Percentiles rank a stretch among this genome's conserved stretches.
phyloP scores from a whole-genome alignment of 2,329 filamentous ascomycete species.

The Sporothrix dimorphospora region DNA sequence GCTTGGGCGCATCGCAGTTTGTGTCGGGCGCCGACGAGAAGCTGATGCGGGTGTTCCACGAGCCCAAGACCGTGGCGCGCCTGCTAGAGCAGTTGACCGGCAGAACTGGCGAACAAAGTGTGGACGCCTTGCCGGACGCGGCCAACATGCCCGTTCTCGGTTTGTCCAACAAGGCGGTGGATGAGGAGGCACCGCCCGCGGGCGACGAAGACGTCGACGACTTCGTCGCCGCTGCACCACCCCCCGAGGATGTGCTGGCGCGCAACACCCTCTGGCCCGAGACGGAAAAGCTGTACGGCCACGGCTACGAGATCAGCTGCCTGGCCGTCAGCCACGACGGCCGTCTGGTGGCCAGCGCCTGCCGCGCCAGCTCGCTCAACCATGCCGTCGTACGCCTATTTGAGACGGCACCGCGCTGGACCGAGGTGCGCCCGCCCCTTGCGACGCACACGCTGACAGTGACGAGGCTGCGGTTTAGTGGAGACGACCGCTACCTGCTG shows the following conservation, averaged over 20 bases:
- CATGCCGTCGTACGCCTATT: slow-evolving; percentile 94
- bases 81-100: slow-evolving; percentile 71
- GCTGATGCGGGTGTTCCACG: slow-evolving; percentile 90
- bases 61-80: slow-evolving; percentile 79
- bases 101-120: slow-evolving; percentile 43
- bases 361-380: slow-evolving; percentile 87
- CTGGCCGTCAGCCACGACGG: slow-evolving; percentile 78
- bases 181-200: slow-evolving; percentile 42
- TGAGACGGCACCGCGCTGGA: slow-evolving; percentile 80
- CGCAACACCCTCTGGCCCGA: slow-evolving; percentile 95
- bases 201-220: slow-evolving; percentile 43
- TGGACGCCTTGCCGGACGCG: slow-evolving; percentile 71
- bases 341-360: slow-evolving; percentile 81
- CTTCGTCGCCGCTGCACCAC: neutral
- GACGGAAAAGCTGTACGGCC: slow-evolving; percentile 93
- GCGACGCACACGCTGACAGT: slow-evolving; percentile 86
- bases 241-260: slow-evolving; percentile 79
- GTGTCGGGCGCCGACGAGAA: slow-evolving; percentile 97
- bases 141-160: slow-evolving; percentile 95
- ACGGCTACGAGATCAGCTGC: slow-evolving; percentile 94
- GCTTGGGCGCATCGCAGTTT: slow-evolving; percentile 73
- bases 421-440: slow-evolving; percentile 81
- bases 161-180: slow-evolving; percentile 91
- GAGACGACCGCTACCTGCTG: slow-evolving; percentile 67
- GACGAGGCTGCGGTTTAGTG: slow-evolving; percentile 78